Percentiles rank a stretch among this genome's conserved stretches.
Conservation (phyloP, 805 yeast genomes). For the Saturnispora hagleri region DNA sequence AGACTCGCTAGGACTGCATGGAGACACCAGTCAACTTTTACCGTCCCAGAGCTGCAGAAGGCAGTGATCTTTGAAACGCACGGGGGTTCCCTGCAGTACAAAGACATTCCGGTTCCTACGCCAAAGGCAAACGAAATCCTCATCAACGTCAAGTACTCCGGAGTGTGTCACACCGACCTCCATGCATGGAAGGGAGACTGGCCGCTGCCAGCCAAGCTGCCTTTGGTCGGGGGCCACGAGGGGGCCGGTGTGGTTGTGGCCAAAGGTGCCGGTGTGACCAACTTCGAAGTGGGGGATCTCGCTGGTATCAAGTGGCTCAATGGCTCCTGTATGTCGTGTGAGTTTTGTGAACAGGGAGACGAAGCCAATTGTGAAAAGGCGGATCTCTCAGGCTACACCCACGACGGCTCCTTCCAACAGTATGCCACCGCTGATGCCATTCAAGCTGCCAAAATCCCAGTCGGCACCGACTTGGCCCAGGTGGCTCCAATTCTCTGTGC, state of each 20-base stretch:
- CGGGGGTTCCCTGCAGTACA: conserved; percentile 55
- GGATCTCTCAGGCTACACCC: conserved; percentile 66
- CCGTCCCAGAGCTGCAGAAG: conserved; percentile 55
- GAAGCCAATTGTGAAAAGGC: conserved; percentile 64
- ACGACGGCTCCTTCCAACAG: conserved; percentile 53
- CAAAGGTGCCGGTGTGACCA: conserved; percentile 48
- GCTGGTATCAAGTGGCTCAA: conserved; percentile 67
- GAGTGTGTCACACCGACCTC: conserved; percentile 68
- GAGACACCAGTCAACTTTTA: conserved; percentile 22
- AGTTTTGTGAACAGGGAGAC: conserved; percentile 47
- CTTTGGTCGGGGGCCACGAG: conserved; percentile 65
- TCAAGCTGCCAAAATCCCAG: conserved; percentile 40
- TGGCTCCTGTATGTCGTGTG: conserved; percentile 58
- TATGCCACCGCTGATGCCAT: conserved; percentile 46
- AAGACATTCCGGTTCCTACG: conserved; percentile 63
- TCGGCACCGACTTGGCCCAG: conserved; percentile 38
- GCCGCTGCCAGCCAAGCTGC: conserved; percentile 51
- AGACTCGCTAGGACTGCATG: conserved; percentile 15
- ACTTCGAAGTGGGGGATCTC: conserved; percentile 53
- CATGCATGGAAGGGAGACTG: conserved; percentile 71
- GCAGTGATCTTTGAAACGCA: conserved; percentile 62
- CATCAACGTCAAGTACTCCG: conserved; percentile 61
- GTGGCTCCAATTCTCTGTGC: conserved; percentile 45
- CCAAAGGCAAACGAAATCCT: conserved; percentile 59
- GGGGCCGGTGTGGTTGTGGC: conserved; percentile 68